These are phyloP conservation scores for Misopates orontium DNA, from an alignment of 257 asterid species.

Conservation along the genomic window DNA sequence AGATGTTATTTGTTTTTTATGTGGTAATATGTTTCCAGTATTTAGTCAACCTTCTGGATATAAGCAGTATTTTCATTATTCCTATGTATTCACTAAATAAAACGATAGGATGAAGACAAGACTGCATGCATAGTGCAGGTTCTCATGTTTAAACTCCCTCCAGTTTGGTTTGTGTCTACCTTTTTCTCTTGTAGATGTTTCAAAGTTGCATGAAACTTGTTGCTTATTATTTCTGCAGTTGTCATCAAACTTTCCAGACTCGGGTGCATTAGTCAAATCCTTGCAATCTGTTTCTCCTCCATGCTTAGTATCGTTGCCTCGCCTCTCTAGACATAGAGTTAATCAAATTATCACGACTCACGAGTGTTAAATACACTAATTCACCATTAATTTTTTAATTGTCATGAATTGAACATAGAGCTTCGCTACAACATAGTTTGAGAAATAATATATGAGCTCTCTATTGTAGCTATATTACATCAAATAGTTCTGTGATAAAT, in stretches of 20 bases:
- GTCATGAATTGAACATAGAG: not conserved
- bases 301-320: not conserved
- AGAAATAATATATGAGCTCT: not conserved
- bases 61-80: too few species aligned
- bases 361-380: not conserved
- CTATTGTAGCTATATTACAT: slow-evolving; percentile 6
- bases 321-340: not conserved
- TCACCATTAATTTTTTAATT: not conserved
- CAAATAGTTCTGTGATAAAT: not conserved
- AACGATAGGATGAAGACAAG: too few species aligned
- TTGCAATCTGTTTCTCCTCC: slow-evolving; percentile 8
- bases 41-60: not conserved
- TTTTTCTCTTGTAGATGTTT: slow-evolving; percentile 15
- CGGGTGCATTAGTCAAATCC: slow-evolving; percentile 1
- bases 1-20: not conserved
- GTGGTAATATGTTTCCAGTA: not conserved
- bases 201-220: slow-evolving; percentile 4
- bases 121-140: too few species aligned
- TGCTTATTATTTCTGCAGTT: not conserved
- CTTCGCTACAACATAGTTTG: not conserved
- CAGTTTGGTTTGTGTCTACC: not conserved
- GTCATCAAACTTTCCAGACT: not conserved
- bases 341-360: slow-evolving; percentile 5
- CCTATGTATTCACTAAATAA: too few species aligned
- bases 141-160: slow-evolving; percentile 10